Evolutionary conservation across 306 rosid genomes (phyloP), one percentile per base, ranked within the genome.

Genomic region (Ormosia emarginata): DNA sequence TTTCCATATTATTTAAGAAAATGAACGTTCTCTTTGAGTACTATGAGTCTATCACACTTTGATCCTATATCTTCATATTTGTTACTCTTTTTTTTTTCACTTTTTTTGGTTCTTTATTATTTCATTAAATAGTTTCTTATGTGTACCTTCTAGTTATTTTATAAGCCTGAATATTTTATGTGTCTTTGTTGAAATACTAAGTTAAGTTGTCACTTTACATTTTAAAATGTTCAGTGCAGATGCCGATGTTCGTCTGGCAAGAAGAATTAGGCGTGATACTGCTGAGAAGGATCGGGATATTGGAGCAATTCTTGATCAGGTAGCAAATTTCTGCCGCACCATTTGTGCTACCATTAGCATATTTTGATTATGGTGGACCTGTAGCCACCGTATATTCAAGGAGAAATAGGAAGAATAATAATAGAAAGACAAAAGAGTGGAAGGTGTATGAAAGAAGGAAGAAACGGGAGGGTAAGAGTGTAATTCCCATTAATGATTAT

Each of bases 211-310:
- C 85, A 83, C 92, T 87, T 93, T 80, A 90, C 90, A 84, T 85
- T 87, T 86, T 85, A 85, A 83, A 87, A 64, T 91, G 88, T 86
- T 89, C 97, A 90, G 97, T 92, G 97, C 99, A 96, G 99, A 96
- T 92, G 98, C 99, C 88, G 99, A 96, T 91, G 97, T 93, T 87
- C 98, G 99, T 85, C 81, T 96, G 81, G 98, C 98, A 24, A 93
- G 99, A 90, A 91, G 99, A 90, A 96, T 96, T 74, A 92, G 94
- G 88, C 98, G 97, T 78, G 99, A 96, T 79, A 96, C 99, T 8
- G 85, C 55, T 15, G 99, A 93, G 83, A 96, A 92, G 90, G 86
- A 78, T 66, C 89, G 99, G 81, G 97, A 93, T 84, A 92, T 96
- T 81, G 98, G 94, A 71, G 63, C 89, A 57, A 93, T 96, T 85